These are phyloP conservation scores for Proliferodiscus dingleyae DNA, from an alignment of 2,329 filamentous ascomycete genomes.

Conservation along the genomic window DNA sequence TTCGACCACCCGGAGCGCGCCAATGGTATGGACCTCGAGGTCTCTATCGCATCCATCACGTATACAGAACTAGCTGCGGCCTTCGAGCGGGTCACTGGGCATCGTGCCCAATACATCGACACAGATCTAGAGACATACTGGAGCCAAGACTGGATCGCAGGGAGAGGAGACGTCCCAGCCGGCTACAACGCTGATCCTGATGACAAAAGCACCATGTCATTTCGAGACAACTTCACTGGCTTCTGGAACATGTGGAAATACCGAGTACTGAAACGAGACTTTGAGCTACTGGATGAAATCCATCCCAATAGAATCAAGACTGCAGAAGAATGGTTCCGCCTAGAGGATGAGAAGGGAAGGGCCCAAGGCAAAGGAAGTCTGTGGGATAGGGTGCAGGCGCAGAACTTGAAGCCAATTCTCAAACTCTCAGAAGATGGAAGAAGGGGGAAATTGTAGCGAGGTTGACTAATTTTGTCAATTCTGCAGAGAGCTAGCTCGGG, in stretches of 20 bases:
- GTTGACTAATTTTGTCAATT: too few relatives aligned
- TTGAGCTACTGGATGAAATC: conserved; percentile 46
- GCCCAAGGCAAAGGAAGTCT: conserved; percentile 27
- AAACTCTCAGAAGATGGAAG: conserved; percentile 28
- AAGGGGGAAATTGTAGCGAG: conserved; percentile 17
- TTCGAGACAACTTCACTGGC: conserved; percentile 45
- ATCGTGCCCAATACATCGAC: conserved; percentile 38
- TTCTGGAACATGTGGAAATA: conserved; percentile 45
- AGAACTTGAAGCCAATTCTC: conserved; percentile 25
- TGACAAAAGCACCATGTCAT: conserved; percentile 36
- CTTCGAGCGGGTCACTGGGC: conserved; percentile 40
- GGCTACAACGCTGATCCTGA: conserved; percentile 33
- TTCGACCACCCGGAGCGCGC: conserved; percentile 42
- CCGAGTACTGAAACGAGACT: conserved; percentile 42
- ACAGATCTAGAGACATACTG: conserved; percentile 34
- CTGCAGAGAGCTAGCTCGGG: too few relatives aligned
- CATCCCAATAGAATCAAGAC: conserved; percentile 43
- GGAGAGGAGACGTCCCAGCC: conserved; percentile 28
- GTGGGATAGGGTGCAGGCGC: conserved; percentile 31
- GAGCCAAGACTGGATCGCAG: not conserved
- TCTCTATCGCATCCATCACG: conserved; percentile 38
- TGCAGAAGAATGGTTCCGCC: conserved; percentile 44
- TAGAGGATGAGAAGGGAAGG: conserved; percentile 34
- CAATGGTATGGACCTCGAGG: conserved; percentile 42
- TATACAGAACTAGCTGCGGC: conserved; percentile 38